A percentile compares a stretch with the other conserved stretches of the same genome.
These are phyloP conservation scores for Xylaria sp. DNA, from an alignment of 2,329 filamentous ascomycete genomes.

Conservation along the genomic window DNA sequence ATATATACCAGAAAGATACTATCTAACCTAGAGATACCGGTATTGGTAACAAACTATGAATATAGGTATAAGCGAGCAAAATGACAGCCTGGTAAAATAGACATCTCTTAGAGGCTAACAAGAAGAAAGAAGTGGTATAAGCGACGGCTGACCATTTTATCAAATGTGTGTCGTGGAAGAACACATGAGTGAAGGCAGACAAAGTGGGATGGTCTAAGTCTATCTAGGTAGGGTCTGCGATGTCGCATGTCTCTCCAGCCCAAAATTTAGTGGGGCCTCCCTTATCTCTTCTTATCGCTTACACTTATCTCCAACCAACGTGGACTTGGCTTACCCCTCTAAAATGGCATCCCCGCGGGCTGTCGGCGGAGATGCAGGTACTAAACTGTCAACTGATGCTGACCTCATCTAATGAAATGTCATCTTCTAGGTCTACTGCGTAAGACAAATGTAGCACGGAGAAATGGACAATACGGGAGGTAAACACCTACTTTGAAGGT, in stretches of 20 bases:
- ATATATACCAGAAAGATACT: neutral
- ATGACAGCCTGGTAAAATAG: neutral
- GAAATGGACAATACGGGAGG: no score
- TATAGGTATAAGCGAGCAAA: neutral
- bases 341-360: slow-evolving; percentile 27
- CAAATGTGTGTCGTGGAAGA: neutral
- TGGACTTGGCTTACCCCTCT: slow-evolving; percentile 3
- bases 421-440: no score
- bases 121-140: neutral
- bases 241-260: slow-evolving; percentile 17
- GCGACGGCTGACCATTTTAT: slow-evolving; percentile 1
- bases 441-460: no score
- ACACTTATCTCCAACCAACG: slow-evolving; percentile 16
- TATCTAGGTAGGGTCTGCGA: slow-evolving; percentile 22
- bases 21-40: neutral
- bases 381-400: neutral
- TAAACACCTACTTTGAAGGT: no score
- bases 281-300: slow-evolving; percentile 18
- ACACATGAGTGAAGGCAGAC: slow-evolving; percentile 7
- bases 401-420: no score
- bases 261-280: slow-evolving; percentile 20
- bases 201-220: slow-evolving; percentile 27
- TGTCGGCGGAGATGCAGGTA: slow-evolving; percentile 27
- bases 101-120: neutral
- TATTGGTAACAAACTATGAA: neutral